A percentile compares a stretch with the other conserved stretches of the same genome.
phyloP scores from a whole-genome alignment of 805 yeast genomes.

The Spathaspora girioi region DNA sequence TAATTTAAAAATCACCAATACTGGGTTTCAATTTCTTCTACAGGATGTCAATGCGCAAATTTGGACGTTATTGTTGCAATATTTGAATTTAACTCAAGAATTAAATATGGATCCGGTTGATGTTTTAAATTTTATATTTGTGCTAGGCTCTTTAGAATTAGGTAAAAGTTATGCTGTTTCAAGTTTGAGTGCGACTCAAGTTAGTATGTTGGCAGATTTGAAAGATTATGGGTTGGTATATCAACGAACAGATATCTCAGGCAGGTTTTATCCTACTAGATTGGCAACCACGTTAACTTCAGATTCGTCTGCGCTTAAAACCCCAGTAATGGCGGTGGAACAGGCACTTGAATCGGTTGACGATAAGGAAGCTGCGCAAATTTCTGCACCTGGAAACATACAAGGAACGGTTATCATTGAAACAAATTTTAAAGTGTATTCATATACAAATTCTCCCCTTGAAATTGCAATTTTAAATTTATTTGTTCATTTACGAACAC shows the following conservation, averaged over 20 bases:
- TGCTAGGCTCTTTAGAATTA: constrained; percentile 87
- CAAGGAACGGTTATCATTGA: constrained; percentile 82
- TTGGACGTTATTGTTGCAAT: constrained; percentile 88
- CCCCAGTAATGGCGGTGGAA: constrained; percentile 75
- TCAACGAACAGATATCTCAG: constrained; percentile 48
- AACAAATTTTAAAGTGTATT: constrained; percentile 89
- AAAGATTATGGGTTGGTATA: constrained; percentile 90
- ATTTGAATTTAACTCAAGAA: constrained; percentile 77
- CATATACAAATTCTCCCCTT: constrained; percentile 89
- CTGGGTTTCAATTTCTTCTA: constrained; percentile 88
- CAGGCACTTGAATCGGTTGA: constrained; percentile 45
- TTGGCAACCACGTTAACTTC: constrained; percentile 87
- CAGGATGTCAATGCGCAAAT: constrained; percentile 93
- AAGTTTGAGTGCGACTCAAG: constrained; percentile 74
- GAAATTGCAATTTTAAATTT: constrained; percentile 90
- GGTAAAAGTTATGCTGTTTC: constrained; percentile 80
- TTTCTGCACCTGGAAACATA: constrained; percentile 39
- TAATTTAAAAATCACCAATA: constrained; percentile 71
- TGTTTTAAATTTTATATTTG: constrained; percentile 87
- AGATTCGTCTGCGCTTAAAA: constrained; percentile 65
- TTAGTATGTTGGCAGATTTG: constrained; percentile 82
- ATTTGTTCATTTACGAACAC: constrained; percentile 78
- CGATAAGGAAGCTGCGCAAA: constrained; percentile 11
- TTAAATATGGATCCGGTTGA: constrained; percentile 94
- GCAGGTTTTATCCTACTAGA: constrained; percentile 84